Conservation (phyloP, 192 early-diverging fungal genomes). For the Gigaspora rosea region DNA sequence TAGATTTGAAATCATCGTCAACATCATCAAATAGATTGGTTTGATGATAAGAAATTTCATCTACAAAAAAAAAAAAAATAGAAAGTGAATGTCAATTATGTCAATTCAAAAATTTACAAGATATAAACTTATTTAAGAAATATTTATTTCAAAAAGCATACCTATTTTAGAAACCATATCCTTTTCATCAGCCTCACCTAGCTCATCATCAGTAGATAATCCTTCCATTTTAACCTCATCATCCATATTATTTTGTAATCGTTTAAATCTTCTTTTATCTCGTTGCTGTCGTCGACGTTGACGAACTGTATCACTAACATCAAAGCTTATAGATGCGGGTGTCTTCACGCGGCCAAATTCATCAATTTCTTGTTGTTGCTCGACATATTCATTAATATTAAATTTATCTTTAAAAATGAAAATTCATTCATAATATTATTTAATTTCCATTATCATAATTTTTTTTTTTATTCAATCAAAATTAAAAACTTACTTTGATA, state of each 20-base stretch:
- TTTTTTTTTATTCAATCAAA: neutral
- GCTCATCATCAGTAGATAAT: slow-evolving; percentile 55
- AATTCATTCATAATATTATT: neutral
- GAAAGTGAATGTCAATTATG: neutral
- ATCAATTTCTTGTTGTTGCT: slow-evolving; percentile 29
- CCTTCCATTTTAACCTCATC: slow-evolving; percentile 35
- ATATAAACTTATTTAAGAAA: neutral
- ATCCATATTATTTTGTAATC: neutral
- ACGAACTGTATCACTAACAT: slow-evolving; percentile 2
- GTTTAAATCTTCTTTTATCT: slow-evolving; percentile 8
- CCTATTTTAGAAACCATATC: slow-evolving; percentile 41
- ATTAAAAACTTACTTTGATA: neutral
- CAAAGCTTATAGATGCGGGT: slow-evolving; percentile 9
- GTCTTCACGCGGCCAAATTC: slow-evolving; percentile 45
- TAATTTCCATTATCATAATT: too few relatives aligned
- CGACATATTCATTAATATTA: neutral
- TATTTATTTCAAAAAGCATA: neutral
- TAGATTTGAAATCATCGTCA: slow-evolving; percentile 45
- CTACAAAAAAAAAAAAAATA: slow-evolving; percentile 27
- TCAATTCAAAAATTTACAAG: too few relatives aligned
- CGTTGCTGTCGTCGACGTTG: slow-evolving; percentile 7
- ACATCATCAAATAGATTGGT: slow-evolving; percentile 48
- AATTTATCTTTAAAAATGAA: neutral
- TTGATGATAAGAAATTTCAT: slow-evolving; percentile 38
- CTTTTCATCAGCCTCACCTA: slow-evolving; percentile 33